Conservation (phyloP, 108 stramenopile species). For the Poteriospumella lacustris region DNA sequence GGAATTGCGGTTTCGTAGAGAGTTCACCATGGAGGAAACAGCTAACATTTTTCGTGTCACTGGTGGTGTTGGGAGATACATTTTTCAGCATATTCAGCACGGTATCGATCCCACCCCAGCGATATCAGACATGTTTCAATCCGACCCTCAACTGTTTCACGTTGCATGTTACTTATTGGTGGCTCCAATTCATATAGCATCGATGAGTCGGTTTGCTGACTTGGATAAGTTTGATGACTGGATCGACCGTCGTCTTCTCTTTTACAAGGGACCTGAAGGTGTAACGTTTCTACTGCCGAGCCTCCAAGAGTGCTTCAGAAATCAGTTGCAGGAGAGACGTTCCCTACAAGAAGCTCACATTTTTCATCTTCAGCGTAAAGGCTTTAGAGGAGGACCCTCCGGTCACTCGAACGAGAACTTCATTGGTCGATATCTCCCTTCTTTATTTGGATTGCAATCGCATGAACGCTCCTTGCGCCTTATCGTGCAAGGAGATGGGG, state of each 20-base stretch:
- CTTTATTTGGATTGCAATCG: neutral
- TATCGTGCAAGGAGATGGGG: neutral
- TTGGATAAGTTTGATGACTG: neutral
- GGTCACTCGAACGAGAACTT: constrained; percentile 12
- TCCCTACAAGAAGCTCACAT: neutral
- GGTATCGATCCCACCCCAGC: neutral
- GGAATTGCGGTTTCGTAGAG: neutral
- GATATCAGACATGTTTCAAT: neutral
- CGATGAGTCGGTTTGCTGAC: neutral
- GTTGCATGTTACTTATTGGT: neutral
- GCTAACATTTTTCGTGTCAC: neutral
- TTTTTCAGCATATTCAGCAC: neutral
- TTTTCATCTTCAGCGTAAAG: constrained; percentile 1
- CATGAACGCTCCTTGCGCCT: neutral
- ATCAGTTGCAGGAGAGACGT: neutral
- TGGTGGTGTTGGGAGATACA: constrained; percentile 21
- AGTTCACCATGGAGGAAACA: neutral
- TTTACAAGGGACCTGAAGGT: neutral
- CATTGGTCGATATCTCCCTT: neutral
- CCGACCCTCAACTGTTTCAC: constrained; percentile 15
- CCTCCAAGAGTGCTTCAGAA: neutral
- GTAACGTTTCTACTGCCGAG: neutral
- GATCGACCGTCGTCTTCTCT: neutral
- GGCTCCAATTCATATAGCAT: neutral
- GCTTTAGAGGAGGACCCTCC: neutral